Evolutionary conservation across 2,329 filamentous ascomycete genomes (phyloP), one percentile per base, ranked within the genome.

Genomic region (Monilinia laxa): DNA sequence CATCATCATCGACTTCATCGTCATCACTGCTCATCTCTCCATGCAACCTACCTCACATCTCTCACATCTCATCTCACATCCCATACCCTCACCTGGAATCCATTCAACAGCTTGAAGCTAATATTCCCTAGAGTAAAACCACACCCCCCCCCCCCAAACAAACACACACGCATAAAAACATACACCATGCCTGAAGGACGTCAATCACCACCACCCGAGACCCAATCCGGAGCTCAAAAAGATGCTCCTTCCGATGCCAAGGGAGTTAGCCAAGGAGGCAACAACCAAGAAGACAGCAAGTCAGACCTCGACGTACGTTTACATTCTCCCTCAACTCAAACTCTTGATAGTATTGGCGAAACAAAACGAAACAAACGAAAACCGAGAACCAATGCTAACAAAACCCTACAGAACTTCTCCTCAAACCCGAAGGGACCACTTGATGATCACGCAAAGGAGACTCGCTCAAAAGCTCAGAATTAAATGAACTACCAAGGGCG

Each of bases 191-290:
- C 58, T 20, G 79, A 85, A 79, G 90, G 91, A 77, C 88, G 88
- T 76, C 85, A 96, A 80, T 96, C 92, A 42, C 93, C 92, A 69
- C 81, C 87, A 63, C 90, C 91, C 38, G 87, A 91, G 80, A 76
- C 78, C 71, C 90, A 92, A 79, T 80, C 82, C 49, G 88, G 85
- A 68, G 79, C 81, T 65, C 91, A 95, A 80, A 80, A 85, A 70
- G 85, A 85, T 10, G 75, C 84, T 16, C 82, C 87, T 2, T 85
- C 78, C n/a, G 79, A 81, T 0, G 85, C 87, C 66, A 82, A 87
- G 72, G 84, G 85, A 58, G 81, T 84, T 73, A 80, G 87, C 70
- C 80, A 86, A 55, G 80, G 76, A n/a, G 77, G 82, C 14, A 75
- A 83, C 70, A 78, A 79, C 58, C 84, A 87, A 78, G 78, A 83